Conservation (phyloP, 2,329 filamentous ascomycete genomes). For the Epichloe brachyelytri region DNA sequence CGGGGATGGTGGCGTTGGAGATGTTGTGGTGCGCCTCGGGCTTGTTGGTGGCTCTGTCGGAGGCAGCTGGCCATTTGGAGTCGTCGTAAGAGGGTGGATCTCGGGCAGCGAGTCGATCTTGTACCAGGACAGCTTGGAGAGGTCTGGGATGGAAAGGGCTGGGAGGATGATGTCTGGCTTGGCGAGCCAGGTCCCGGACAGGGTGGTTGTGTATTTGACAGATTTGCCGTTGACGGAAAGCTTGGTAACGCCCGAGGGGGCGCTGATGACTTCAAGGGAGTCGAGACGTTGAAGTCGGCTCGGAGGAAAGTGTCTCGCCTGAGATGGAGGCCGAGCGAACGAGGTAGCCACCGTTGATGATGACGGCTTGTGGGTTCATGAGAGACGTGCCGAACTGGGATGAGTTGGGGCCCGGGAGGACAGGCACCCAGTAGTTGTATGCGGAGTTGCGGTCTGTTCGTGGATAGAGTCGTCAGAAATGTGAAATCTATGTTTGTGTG, state of each 20-base stretch:
- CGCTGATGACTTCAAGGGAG: constrained; percentile 57
- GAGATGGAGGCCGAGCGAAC: constrained; percentile 45
- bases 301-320: constrained; percentile 46
- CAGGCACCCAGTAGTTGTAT: constrained; percentile 56
- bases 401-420: constrained; percentile 27
- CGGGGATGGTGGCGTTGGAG: constrained; percentile 45
- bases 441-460: constrained; percentile 46
- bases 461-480: neutral
- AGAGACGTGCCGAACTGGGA: constrained; percentile 21
- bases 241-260: constrained; percentile 32
- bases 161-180: constrained; percentile 42
- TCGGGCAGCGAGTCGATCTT: constrained; percentile 61
- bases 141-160: constrained; percentile 18
- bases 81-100: constrained; percentile 53
- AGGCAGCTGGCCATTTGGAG: constrained; percentile 38
- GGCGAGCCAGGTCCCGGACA: constrained; percentile 34
- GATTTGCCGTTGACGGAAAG: constrained; percentile 30
- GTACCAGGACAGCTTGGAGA: constrained; percentile 52
- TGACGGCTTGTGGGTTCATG: constrained; percentile 31
- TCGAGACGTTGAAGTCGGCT: constrained; percentile 55
- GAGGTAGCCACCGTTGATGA: constrained; percentile 52
- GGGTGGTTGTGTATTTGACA: constrained; percentile 21
- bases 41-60: neutral
- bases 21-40: constrained; percentile 40
- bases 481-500: neutral